Conservation (phyloP, 176 grass and related monocot species). For the Carex parvula region DNA sequence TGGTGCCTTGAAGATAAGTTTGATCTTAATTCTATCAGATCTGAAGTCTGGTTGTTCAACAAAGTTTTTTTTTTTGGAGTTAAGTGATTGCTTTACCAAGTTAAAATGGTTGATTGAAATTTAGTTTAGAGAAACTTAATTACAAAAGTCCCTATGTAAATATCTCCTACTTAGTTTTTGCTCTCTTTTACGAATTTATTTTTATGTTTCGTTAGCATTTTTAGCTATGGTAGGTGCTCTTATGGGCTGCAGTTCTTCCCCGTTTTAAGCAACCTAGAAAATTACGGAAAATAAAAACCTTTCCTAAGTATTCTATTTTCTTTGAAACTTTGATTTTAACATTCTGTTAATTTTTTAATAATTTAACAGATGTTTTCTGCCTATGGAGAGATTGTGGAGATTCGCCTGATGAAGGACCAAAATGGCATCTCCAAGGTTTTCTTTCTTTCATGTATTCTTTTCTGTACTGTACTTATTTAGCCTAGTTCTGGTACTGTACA, state of each 20-base stretch:
- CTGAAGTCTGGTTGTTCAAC: not conserved
- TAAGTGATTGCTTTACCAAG: not conserved
- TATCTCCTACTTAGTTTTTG: not conserved
- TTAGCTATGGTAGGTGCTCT: not conserved
- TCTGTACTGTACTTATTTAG: not conserved
- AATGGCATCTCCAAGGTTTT: constrained; percentile 64
- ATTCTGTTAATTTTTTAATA: not conserved
- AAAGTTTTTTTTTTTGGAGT: not conserved
- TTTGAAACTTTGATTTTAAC: not conserved
- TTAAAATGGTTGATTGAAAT: not conserved
- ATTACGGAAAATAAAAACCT: not conserved
- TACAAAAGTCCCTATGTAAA: not conserved
- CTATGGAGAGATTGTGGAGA: constrained; percentile 57
- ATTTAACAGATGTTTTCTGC: constrained; percentile 69
- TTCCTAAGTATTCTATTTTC: not conserved
- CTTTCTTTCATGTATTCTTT: not conserved
- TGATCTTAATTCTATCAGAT: not conserved
- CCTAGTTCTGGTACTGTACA: not conserved
- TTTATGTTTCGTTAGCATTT: not conserved
- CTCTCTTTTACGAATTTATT: not conserved
- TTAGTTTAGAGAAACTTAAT: not conserved
- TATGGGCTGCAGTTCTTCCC: not conserved
- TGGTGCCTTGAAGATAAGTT: not conserved
- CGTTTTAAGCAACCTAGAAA: not conserved
- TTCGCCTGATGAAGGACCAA: constrained; percentile 64